Percentiles rank a stretch among this genome's conserved stretches.
These are phyloP conservation scores for Wallemia ichthyophaga DNA, from an alignment of 1,284 basidiomycete species.

Conservation along the genomic window DNA sequence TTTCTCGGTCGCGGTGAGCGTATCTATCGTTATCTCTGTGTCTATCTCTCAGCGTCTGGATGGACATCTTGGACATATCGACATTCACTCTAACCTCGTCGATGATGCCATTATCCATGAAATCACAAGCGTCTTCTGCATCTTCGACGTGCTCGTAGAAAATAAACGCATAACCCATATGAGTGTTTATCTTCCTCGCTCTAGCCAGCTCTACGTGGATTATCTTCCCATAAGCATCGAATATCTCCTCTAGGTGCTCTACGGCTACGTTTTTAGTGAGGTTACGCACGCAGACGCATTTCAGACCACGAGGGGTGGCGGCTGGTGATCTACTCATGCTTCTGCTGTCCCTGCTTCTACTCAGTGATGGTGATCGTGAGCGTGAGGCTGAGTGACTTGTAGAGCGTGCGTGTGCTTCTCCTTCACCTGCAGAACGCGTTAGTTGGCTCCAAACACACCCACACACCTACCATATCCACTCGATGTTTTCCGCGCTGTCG, in stretches of 20 bases:
- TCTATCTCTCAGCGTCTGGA: not conserved
- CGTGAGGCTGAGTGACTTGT: too few relatives aligned
- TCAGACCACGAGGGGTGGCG: not conserved
- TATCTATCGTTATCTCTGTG: not conserved
- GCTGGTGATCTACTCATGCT: not conserved
- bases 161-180: not conserved
- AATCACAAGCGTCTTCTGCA: not conserved
- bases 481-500: not conserved
- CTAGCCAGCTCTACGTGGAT: not conserved
- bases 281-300: not conserved
- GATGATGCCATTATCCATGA: not conserved
- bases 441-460: too few relatives aligned
- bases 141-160: conserved; percentile 1
- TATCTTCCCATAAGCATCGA: not conserved
- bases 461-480: not conserved
- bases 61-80: not conserved
- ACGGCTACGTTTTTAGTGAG: not conserved
- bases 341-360: not conserved
- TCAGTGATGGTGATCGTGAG: not conserved
- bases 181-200: not conserved
- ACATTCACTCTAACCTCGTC: not conserved
- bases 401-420: too few relatives aligned
- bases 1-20: too few relatives aligned
- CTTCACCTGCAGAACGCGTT: too few relatives aligned
- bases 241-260: not conserved